Percentiles rank a stretch among this genome's conserved stretches.
Conservation (phyloP, 2,329 filamentous ascomycete species). For the Penicillium verrucosum region DNA sequence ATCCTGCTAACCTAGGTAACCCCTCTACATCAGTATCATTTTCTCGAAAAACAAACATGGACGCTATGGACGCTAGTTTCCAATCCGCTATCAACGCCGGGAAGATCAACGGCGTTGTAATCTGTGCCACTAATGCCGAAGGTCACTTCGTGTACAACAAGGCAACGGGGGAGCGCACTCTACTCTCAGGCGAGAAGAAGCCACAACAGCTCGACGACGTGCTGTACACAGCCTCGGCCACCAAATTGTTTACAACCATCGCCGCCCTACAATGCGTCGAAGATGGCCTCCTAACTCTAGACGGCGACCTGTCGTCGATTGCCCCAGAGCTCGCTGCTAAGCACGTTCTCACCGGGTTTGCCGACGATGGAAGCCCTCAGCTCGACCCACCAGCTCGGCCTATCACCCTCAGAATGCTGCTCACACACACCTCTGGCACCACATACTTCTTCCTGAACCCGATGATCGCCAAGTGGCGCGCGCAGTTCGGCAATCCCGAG, state of each 20-base stretch:
- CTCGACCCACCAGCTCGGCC: slow-evolving; percentile 33
- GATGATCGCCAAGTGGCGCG: slow-evolving; percentile 35
- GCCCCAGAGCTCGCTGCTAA: slow-evolving; percentile 51
- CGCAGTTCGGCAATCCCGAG: slow-evolving; percentile 25
- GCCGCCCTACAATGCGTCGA: slow-evolving; percentile 57
- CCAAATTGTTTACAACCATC: slow-evolving; percentile 51
- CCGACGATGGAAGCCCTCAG: slow-evolving; percentile 41
- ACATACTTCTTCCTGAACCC: slow-evolving; percentile 47
- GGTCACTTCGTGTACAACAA: slow-evolving; percentile 43
- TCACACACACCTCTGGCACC: slow-evolving; percentile 52
- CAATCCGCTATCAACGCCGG: slow-evolving; percentile 44
- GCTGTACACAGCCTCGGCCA: slow-evolving; percentile 28
- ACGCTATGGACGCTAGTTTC: slow-evolving; percentile 32
- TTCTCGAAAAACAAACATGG: slow-evolving; percentile 21
- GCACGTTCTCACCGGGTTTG: slow-evolving; percentile 49
- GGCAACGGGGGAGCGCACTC: slow-evolving; percentile 40
- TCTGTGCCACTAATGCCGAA: slow-evolving; percentile 42
- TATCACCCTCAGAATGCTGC: slow-evolving; percentile 52
- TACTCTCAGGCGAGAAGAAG: slow-evolving; percentile 41
- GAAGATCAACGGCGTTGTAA: slow-evolving; percentile 45
- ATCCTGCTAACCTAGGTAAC: background rate
- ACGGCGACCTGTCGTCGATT: slow-evolving; percentile 45
- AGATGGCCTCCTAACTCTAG: slow-evolving; percentile 47
- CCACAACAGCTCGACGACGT: slow-evolving; percentile 33
- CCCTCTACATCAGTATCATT: background rate